Percentiles rank a stretch among this genome's conserved stretches.
Evolutionary conservation across 2,329 filamentous ascomycete species (phyloP).

Genomic region (Talaromyces verruculosus): DNA sequence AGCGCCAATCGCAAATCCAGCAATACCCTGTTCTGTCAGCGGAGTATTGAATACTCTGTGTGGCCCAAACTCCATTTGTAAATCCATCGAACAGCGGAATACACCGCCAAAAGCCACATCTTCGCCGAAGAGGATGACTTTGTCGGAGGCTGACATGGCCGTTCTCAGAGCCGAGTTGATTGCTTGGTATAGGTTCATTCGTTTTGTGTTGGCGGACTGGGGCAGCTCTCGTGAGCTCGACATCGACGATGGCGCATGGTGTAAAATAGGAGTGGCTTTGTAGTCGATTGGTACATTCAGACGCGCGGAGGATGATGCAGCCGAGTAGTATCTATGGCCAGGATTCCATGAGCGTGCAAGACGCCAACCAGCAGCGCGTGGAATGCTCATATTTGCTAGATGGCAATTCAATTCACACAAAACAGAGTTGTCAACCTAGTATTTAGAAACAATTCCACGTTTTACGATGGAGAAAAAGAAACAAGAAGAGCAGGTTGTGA

Average conservation of each 20-base stretch:
- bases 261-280: slow-evolving; percentile 73
- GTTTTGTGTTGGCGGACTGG: slow-evolving; percentile 70
- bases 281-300: slow-evolving; percentile 90
- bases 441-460: background rate
- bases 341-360: slow-evolving; percentile 17
- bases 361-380: slow-evolving; percentile 17
- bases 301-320: slow-evolving; percentile 51
- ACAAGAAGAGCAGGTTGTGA: slow-evolving; percentile 13
- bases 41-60: slow-evolving; percentile 96
- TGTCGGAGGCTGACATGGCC: slow-evolving; percentile 78
- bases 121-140: slow-evolving; percentile 89
- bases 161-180: slow-evolving; percentile 86
- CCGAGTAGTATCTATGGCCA: slow-evolving; percentile 46
- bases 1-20: slow-evolving; percentile 87
- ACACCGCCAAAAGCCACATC: slow-evolving; percentile 97
- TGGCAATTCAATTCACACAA: background rate
- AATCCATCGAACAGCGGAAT: slow-evolving; percentile 88
- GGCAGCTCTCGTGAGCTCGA: slow-evolving; percentile 72
- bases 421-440: background rate
- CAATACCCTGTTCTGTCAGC: slow-evolving; percentile 87
- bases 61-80: slow-evolving; percentile 81
- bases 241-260: slow-evolving; percentile 73
- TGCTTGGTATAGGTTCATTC: slow-evolving; percentile 90
- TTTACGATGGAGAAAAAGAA: background rate
- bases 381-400: slow-evolving; percentile 18